Base-by-base conservation (phyloP, 345 rosid species). In the Eucalyptus fibrosa region DNA sequence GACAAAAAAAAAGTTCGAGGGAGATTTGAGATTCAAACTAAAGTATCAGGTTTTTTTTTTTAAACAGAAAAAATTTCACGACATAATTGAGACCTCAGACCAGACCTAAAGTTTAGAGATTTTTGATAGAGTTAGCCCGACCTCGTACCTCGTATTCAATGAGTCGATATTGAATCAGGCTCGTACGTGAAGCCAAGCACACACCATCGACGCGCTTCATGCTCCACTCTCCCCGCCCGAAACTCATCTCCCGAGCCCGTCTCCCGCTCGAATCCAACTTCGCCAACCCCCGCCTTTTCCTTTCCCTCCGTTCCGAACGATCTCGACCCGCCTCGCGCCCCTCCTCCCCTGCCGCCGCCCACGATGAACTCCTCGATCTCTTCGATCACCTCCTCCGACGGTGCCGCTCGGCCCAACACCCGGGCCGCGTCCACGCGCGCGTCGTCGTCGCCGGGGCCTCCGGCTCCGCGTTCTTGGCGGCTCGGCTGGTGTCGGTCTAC, bases 401-500 rank as follows among this genome's bases (percentile, higher is more conserved):
- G 80, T 92, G 95, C 92, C 62, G 55, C 30, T 89, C 92, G 34
- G 24, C 90, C 88, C 89, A 87, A 1, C 95, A 92, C 37, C 91
- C 93, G 89, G 88, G 85, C 9, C 94, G 95, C 91, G 87, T 93
- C 44, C 97, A 94, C 50, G 86, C 94, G 32, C 94, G 91, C 88
- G 49, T 92, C 88, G 88, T 93, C 72, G 28, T 92, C 89, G 90
- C 93, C 7, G 94, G 93, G 59, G 37, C 87, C 9, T 88, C 65
- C 90, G 21, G 87, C 51, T 93, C 94, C 18, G 95, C 92, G 40
- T 94, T 96, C 94, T 53, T 95, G 94, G 92, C 92, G n/a, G 93
- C 96, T n/a, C 92, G 94, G 82, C 14, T 95, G 42, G 87, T 95
- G 17, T 93, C 96, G 26, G 89, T 89, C 28, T 97, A 95, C 89